Percentiles rank a stretch among this genome's conserved stretches.
Evolutionary conservation across 805 yeast species (phyloP).

Genomic region (Saccharomycopsis babjevae): DNA sequence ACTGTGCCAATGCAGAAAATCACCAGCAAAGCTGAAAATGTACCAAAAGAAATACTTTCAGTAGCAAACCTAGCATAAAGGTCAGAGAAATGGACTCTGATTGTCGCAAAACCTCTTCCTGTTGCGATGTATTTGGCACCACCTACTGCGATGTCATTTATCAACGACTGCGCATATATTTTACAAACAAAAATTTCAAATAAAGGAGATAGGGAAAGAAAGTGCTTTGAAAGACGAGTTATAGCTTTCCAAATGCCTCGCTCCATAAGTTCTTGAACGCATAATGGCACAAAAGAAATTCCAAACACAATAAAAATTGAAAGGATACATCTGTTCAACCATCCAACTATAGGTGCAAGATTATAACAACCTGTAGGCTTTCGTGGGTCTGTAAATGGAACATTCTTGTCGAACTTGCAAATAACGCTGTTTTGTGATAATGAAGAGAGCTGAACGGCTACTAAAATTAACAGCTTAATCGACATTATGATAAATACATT

Average conservation of each 20-base stretch:
- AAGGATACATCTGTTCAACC: constrained; percentile 65
- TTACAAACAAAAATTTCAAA: constrained; percentile 76
- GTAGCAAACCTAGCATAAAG: constrained; percentile 62
- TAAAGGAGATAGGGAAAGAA: constrained; percentile 61
- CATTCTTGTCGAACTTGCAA: constrained; percentile 49
- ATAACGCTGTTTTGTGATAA: constrained; percentile 50
- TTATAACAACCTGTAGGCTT: constrained; percentile 64
- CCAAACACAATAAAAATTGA: constrained; percentile 68
- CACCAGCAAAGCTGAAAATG: constrained; percentile 39
- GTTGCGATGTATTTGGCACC: constrained; percentile 79
- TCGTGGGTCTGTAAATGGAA: constrained; percentile 52
- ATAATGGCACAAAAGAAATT: constrained; percentile 63
- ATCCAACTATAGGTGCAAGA: constrained; percentile 57
- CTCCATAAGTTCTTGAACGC: constrained; percentile 69
- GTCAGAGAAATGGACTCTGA: constrained; percentile 53
- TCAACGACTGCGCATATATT: constrained; percentile 60
- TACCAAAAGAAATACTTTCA: constrained; percentile 58
- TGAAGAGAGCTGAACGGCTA: constrained; percentile 51
- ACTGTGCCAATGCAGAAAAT: constrained; percentile 47
- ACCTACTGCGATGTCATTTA: constrained; percentile 60
- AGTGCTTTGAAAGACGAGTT: constrained; percentile 53
- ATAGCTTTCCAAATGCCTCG: constrained; percentile 64
- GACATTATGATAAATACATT: constrained; percentile 66
- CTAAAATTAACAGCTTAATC: constrained; percentile 49
- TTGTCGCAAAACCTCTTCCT: constrained; percentile 75